These are phyloP conservation scores for Raphanus sativus DNA, from an alignment of 345 rosid species.

Conservation along the genomic window DNA sequence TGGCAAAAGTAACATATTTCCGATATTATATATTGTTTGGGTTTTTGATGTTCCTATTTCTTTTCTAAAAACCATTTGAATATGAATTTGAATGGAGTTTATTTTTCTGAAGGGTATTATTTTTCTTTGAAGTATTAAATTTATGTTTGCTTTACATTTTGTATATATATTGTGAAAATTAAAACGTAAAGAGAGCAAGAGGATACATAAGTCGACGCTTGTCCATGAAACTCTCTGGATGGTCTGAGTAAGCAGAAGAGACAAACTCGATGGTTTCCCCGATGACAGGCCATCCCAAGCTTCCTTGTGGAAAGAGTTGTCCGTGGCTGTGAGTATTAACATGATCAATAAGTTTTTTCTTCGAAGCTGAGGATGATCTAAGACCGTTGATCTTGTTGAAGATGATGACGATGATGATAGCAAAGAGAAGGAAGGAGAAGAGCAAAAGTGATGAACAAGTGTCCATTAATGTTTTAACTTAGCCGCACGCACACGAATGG, in stretches of 20 bases:
- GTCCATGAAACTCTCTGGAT: constrained; percentile 86
- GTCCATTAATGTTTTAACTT: constrained; percentile 39
- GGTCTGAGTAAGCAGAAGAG: constrained; percentile 77
- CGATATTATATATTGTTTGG: not conserved
- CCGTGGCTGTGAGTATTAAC: constrained; percentile 2
- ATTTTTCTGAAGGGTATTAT: too few species aligned
- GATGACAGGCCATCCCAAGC: constrained; percentile 81
- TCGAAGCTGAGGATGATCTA: constrained; percentile 21
- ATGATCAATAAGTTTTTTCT: constrained; percentile 16
- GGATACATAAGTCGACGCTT: constrained; percentile 67
- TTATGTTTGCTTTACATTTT: not conserved
- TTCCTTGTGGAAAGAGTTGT: constrained; percentile 58
- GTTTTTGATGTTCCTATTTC: not conserved
- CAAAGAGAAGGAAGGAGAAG: constrained; percentile 31
- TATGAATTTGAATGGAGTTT: not conserved
- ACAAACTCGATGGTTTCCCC: constrained; percentile 93
- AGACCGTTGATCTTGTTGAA: constrained; percentile 37
- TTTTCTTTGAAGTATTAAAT: not conserved
- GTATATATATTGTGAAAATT: not conserved
- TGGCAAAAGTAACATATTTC: not conserved
- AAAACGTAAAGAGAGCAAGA: not conserved
- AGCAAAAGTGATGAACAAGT: constrained; percentile 39
- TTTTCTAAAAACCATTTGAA: not conserved
- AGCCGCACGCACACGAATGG: constrained; percentile 39
- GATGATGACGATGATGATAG: constrained; percentile 33